Conservation (phyloP, 805 yeast genomes). For the Metschnikowia cubensis region DNA sequence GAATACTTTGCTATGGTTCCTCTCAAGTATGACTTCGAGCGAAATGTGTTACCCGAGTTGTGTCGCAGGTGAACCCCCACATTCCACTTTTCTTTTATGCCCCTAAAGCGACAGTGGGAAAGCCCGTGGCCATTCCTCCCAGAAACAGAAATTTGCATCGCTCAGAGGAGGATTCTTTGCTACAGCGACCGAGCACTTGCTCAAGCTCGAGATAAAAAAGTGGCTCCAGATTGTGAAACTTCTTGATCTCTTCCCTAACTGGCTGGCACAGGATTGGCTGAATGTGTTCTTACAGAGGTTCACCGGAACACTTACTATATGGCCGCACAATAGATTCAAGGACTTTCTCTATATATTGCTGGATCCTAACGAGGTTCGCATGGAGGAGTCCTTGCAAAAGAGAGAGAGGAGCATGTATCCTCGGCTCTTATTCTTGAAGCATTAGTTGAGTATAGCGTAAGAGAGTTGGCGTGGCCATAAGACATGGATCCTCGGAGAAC, state of each 20-base stretch:
- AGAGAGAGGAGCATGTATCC: slow-evolving; percentile 71
- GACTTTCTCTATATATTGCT: slow-evolving; percentile 63
- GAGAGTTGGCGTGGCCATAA: slow-evolving; percentile 5
- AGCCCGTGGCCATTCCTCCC: slow-evolving; percentile 58
- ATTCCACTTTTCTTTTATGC: slow-evolving; percentile 71
- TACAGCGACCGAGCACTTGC: slow-evolving; percentile 64
- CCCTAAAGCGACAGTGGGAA: slow-evolving; percentile 76
- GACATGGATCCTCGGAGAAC: slow-evolving; percentile 6
- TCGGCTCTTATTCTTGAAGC: slow-evolving; percentile 57
- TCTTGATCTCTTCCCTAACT: slow-evolving; percentile 62
- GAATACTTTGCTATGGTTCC: no score
- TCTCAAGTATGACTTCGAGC: no score
- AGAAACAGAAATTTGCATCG: slow-evolving; percentile 30
- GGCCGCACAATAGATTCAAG: slow-evolving; percentile 59
- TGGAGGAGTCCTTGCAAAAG: slow-evolving; percentile 51
- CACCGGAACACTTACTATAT: slow-evolving; percentile 70
- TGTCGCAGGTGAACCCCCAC: slow-evolving; percentile 82
- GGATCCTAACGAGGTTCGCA: slow-evolving; percentile 61
- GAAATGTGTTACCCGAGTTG: no score
- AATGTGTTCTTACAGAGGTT: slow-evolving; percentile 70
- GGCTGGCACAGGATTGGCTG: slow-evolving; percentile 78
- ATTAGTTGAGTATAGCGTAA: slow-evolving; percentile 49
- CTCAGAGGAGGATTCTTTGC: slow-evolving; percentile 76
- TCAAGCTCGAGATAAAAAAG: slow-evolving; percentile 70
- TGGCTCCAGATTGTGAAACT: slow-evolving; percentile 67